Conservation (phyloP, 257 asterid genomes). For the Prunella vulgaris region DNA sequence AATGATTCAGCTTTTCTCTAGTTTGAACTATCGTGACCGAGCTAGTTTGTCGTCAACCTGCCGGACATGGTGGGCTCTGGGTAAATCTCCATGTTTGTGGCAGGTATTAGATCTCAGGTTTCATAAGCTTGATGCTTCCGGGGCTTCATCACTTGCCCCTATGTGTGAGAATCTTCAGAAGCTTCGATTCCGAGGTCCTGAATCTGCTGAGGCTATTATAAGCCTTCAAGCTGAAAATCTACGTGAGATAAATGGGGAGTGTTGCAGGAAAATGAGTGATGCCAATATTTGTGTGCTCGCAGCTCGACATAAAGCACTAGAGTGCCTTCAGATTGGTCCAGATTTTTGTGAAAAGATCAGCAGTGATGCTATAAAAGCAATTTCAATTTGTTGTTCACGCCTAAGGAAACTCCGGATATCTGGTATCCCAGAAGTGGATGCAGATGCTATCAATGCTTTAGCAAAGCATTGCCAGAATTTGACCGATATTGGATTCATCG, state of each 20-base stretch:
- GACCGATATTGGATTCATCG: constrained; percentile 64
- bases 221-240: constrained; percentile 55
- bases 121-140: constrained; percentile 49
- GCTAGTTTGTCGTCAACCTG: constrained; percentile 82
- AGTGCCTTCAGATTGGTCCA: constrained; percentile 79
- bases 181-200: constrained; percentile 73
- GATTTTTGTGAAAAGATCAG: constrained; percentile 74
- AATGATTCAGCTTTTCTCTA: constrained; percentile 57
- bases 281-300: constrained; percentile 64
- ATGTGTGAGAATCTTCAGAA: constrained; percentile 60
- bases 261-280: constrained; percentile 66
- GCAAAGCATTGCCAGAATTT: constrained; percentile 54
- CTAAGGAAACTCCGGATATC: constrained; percentile 65
- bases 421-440: constrained; percentile 65
- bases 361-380: constrained; percentile 67
- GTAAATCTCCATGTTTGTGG: constrained; percentile 68
- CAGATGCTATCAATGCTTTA: constrained; percentile 65
- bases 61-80: constrained; percentile 57
- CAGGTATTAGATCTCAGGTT: constrained; percentile 58
- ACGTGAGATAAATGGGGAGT: constrained; percentile 60
- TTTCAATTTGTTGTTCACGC: constrained; percentile 58
- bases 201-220: constrained; percentile 64
- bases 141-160: constrained; percentile 57
- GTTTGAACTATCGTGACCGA: constrained; percentile 73
- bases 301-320: constrained; percentile 71